These are phyloP conservation scores for Coniochaeta ligniaria DNA, from an alignment of 2,329 filamentous ascomycete genomes.

Conservation along the genomic window DNA sequence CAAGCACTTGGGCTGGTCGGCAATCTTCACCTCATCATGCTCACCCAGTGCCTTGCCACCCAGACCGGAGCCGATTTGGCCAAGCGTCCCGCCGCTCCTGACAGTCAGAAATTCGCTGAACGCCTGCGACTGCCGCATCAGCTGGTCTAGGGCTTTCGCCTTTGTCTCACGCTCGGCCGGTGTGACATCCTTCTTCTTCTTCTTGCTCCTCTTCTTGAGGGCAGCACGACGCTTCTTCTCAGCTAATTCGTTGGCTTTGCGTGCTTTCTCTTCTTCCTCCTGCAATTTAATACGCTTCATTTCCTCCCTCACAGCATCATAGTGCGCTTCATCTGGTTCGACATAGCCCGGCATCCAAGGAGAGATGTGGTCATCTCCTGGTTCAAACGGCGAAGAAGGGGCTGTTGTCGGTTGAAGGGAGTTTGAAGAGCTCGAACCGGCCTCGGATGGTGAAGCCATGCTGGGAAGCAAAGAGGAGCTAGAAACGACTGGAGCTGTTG, in stretches of 20 bases:
- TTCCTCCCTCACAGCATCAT: background rate
- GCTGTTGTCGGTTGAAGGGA: conserved; percentile 24
- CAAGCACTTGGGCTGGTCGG: conserved; percentile 77
- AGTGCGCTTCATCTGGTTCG: background rate
- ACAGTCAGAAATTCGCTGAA: conserved; percentile 58
- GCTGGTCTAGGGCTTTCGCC: conserved; percentile 50
- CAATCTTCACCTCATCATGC: conserved; percentile 68
- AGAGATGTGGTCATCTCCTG: background rate
- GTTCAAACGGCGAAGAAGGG: conserved; percentile 27
- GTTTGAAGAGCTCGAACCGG: conserved; percentile 21
- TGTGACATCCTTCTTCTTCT: conserved; percentile 40
- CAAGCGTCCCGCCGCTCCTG: conserved; percentile 55
- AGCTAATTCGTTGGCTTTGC: conserved; percentile 37
- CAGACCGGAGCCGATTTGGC: conserved; percentile 52
- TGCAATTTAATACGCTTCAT: background rate
- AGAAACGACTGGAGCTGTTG: background rate
- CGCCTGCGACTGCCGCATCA: conserved; percentile 51
- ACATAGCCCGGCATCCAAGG: background rate
- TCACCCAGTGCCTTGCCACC: conserved; percentile 54
- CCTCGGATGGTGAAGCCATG: conserved; percentile 20
- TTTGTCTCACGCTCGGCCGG: conserved; percentile 50
- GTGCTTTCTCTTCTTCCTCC: conserved; percentile 37
- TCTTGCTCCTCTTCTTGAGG: conserved; percentile 27
- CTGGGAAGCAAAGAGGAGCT: background rate
- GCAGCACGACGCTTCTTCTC: conserved; percentile 34